Percentiles rank a stretch among this genome's conserved stretches.
Evolutionary conservation across 116 monocot species (phyloP).

Genomic region (Dioscorea cayenensis): DNA sequence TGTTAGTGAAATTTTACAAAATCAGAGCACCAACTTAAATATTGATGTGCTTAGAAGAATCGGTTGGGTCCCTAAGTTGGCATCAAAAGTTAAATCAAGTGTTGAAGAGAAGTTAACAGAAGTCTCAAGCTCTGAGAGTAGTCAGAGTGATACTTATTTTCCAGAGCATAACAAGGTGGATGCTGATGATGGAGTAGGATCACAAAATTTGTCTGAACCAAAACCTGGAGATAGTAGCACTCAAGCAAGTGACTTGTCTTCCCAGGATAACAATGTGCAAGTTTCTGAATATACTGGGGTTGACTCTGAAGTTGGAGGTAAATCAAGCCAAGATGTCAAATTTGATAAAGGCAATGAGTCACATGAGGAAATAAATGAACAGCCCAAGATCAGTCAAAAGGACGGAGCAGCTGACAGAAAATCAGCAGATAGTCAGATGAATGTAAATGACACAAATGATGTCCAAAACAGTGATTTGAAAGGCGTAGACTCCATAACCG

Average conservation of each 20-base stretch:
- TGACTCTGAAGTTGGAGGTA: slow-evolving; percentile 17
- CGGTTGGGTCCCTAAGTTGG: slow-evolving; percentile 31
- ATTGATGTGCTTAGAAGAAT: slow-evolving; percentile 34
- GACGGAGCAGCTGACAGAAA: slow-evolving; percentile 13
- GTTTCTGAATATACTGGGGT: slow-evolving; percentile 28
- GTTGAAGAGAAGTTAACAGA: slow-evolving; percentile 25
- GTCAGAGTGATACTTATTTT: slow-evolving; percentile 14
- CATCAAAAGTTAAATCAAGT: slow-evolving; percentile 27
- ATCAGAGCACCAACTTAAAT: slow-evolving; percentile 49
- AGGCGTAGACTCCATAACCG: slow-evolving; percentile 20
- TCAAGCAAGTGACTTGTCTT: slow-evolving; percentile 11
- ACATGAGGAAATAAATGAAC: slow-evolving; percentile 10
- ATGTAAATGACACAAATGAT: slow-evolving; percentile 16
- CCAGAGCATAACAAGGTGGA: slow-evolving; percentile 19
- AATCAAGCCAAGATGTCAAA: slow-evolving; percentile 20
- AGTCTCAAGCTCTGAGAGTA: slow-evolving; percentile 13
- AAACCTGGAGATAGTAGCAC: slow-evolving; percentile 2
- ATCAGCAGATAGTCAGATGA: slow-evolving; percentile 18
- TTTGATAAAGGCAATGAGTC: slow-evolving; percentile 14
- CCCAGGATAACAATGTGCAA: slow-evolving; percentile 26
- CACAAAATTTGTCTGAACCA: slow-evolving; percentile 5
- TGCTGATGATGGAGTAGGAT: slow-evolving; percentile 14
- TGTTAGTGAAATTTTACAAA: slow-evolving; percentile 62
- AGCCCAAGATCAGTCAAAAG: slow-evolving; percentile 17
- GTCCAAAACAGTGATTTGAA: slow-evolving; percentile 18